Percentiles rank a stretch among this genome's conserved stretches.
phyloP scores from a whole-genome alignment of 495 filamentous ascomycete species.

The Filosporella fistucella region DNA sequence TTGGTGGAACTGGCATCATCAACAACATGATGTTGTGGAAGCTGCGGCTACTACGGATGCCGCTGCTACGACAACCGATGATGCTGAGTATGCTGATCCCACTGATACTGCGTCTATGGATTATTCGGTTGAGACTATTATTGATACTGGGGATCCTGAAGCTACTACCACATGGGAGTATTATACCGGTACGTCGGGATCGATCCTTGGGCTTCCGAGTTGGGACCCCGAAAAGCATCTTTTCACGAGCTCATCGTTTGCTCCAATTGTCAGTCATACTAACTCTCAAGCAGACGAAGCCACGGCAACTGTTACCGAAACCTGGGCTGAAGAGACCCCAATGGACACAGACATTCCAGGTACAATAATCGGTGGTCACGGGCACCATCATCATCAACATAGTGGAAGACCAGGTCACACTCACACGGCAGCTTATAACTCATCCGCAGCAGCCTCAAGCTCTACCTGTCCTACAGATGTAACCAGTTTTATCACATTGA shows the following conservation, averaged over 20 bases:
- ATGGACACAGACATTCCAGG: background rate
- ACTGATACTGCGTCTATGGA: background rate
- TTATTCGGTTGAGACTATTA: too few relatives aligned
- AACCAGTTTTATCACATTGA: conserved; percentile 18
- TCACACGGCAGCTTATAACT: too few relatives aligned
- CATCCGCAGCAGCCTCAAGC: background rate
- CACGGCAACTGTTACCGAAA: background rate
- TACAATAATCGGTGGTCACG: background rate
- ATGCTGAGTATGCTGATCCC: background rate
- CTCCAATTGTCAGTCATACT: too few relatives aligned
- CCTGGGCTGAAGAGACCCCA: background rate
- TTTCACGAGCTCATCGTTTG: too few relatives aligned
- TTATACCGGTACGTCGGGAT: too few relatives aligned
- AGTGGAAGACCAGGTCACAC: too few relatives aligned
- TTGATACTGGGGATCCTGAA: too few relatives aligned
- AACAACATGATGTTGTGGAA: background rate
- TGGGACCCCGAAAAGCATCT: too few relatives aligned
- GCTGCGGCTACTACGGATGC: background rate
- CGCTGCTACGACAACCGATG: background rate
- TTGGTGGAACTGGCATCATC: too few relatives aligned
- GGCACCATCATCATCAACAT: background rate
- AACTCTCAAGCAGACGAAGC: too few relatives aligned
- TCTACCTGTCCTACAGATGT: background rate
- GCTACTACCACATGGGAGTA: too few relatives aligned
- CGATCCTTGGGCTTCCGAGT: too few relatives aligned